Evolutionary conservation across 2,329 filamentous ascomycete species (phyloP).

Genomic region (Davidsoniella virescens): DNA sequence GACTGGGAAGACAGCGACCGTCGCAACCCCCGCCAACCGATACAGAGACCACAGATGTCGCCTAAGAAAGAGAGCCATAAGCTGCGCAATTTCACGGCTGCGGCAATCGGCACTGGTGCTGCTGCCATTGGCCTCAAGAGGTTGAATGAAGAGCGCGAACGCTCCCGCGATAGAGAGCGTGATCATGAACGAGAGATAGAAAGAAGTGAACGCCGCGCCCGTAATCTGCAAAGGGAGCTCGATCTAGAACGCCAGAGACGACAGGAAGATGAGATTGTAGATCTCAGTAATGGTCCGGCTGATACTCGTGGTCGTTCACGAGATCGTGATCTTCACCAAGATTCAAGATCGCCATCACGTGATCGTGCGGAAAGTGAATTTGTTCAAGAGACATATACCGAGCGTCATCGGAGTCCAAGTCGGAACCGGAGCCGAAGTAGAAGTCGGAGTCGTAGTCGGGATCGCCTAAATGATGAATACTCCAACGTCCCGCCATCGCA

Average conservation of each 20-base stretch:
- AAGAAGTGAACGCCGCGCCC: too few relatives aligned
- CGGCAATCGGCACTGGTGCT: conserved; percentile 38
- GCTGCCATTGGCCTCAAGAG: conserved; percentile 48
- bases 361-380: background rate
- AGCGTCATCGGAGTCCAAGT: conserved; percentile 14
- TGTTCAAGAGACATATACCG: background rate
- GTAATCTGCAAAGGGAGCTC: too few relatives aligned
- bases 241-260: too few relatives aligned
- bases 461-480: background rate
- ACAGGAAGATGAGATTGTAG: too few relatives aligned
- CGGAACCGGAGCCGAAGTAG: conserved; percentile 18
- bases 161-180: conserved; percentile 4
- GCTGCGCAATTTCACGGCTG: conserved; percentile 38
- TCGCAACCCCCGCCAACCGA: background rate
- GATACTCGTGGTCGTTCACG: background rate
- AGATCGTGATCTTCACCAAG: background rate
- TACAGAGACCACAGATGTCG: background rate
- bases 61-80: conserved; percentile 32
- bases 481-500: conserved; percentile 4
- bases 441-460: background rate
- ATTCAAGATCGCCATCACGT: too few relatives aligned
- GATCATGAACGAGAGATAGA: background rate
- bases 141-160: conserved; percentile 27
- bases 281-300: too few relatives aligned
- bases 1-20: conserved; percentile 19